A percentile compares a stretch with the other conserved stretches of the same genome.
phyloP scores from a whole-genome alignment of 768 basidiomycete species.

The Lactarius akahatsu region DNA sequence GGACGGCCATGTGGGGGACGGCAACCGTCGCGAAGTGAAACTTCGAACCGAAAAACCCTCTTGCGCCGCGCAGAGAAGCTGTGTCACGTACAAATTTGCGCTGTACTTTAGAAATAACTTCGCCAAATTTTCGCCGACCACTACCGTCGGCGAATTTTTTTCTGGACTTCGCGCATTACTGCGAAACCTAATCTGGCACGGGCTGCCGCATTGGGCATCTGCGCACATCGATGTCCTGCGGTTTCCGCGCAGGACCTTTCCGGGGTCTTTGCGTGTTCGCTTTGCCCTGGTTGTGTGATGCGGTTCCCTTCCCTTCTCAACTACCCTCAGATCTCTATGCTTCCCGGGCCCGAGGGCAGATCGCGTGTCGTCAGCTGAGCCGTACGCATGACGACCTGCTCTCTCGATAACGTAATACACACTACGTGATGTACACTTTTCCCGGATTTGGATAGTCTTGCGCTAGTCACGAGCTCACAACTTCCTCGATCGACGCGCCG shows the following conservation, averaged over 20 bases:
- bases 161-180: not conserved
- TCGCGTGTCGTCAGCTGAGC: slow-evolving; percentile 2
- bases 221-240: slow-evolving; percentile 15
- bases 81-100: not conserved
- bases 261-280: slow-evolving; percentile 1
- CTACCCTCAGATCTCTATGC: slow-evolving; percentile 2
- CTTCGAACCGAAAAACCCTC: slow-evolving; percentile 8
- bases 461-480: not conserved
- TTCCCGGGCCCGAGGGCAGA: slow-evolving; percentile 16
- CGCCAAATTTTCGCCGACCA: slow-evolving; percentile 1
- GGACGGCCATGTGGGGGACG: not conserved
- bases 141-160: not conserved
- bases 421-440: not conserved
- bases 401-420: slow-evolving; percentile 5
- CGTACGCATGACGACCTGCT: slow-evolving; percentile 1
- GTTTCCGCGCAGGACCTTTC: slow-evolving; percentile 3
- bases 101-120: slow-evolving; percentile 4
- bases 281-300: not conserved
- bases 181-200: slow-evolving; percentile 14
- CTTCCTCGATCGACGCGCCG: too few species aligned
- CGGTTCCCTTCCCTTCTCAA: not conserved
- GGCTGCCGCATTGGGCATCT: not conserved
- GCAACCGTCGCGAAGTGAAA: slow-evolving; percentile 16
- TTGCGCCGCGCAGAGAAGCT: slow-evolving; percentile 16
- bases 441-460: not conserved